Base-by-base conservation (phyloP, 2,329 filamentous ascomycete species). In the Cordyceps cateniannulata region DNA sequence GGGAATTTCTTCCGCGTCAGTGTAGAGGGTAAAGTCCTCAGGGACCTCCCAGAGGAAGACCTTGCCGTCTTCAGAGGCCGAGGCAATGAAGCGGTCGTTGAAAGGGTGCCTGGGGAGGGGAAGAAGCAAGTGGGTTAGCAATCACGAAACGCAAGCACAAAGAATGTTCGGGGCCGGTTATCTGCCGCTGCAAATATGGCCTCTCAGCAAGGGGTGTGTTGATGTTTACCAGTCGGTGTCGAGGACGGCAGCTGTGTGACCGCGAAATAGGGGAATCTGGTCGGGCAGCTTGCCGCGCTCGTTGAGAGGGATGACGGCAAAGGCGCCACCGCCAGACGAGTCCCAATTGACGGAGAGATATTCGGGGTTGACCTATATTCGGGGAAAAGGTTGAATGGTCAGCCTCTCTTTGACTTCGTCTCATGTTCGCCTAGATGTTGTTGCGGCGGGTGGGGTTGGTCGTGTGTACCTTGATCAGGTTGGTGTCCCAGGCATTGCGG, bases 331-430 rank as follows among this genome's bases (percentile, higher is more conserved):
- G 65, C 95, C 95, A 73, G 91, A 90, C 44, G 95, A 84, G 77
- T 99, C 93, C 95, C 95, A 99, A 82, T 99, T 99, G 79, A 99
- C 93, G 6, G 95, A 89, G 68, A 99, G 83, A 75, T 95, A 98
- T 76, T 96, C 88, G 54, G 95, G 93, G 76, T 99, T 99, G 74
- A 86, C 95, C 92, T 96, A 72, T 69, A 62, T 67, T 62, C 6
- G 10, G 59, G 45, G 48, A 57, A 2, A 12, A 35, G 32, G 14
- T 35, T 48, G 50, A 61, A 68, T 66, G 67, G 68, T 67, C 63
- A 66, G 62, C 62, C 29, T 44, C 51, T 32, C 27, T n/a, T 25
- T 14, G 20, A n/a, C 14, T 16, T 24, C 53, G 40, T 56, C 40
- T 35, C 42, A 47, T 47, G 27, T 45, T 22, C 42, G 40, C 27